Conservation (phyloP, 441 rosid genomes). For the Croton setiger region DNA sequence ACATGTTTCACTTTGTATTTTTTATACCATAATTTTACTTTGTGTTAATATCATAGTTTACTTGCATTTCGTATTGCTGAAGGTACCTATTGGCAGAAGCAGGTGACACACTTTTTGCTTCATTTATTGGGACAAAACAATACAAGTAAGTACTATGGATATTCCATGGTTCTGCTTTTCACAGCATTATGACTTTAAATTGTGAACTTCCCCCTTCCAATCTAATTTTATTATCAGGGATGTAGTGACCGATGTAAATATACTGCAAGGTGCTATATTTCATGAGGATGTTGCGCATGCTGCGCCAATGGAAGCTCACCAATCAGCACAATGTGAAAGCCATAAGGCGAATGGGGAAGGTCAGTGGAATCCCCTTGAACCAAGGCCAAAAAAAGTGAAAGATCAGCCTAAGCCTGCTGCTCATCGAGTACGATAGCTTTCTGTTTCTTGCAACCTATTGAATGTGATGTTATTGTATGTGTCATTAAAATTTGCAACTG, state of each 20-base stretch:
- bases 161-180: slow-evolving; percentile 10
- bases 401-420: slow-evolving; percentile 89
- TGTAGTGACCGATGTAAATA: slow-evolving; percentile 90
- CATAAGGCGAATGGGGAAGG: slow-evolving; percentile 46
- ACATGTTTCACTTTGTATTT: neutral
- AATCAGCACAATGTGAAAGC: slow-evolving; percentile 39
- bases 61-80: slow-evolving; percentile 18
- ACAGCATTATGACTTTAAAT: neutral
- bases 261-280: slow-evolving; percentile 92
- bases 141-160: slow-evolving; percentile 61
- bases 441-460: slow-evolving; percentile 10
- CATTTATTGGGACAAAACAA: slow-evolving; percentile 92
- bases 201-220: slow-evolving; percentile 9
- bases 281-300: slow-evolving; percentile 62
- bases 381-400: slow-evolving; percentile 50
- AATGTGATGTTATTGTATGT: neutral
- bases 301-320: slow-evolving; percentile 39
- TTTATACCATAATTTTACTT: neutral
- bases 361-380: slow-evolving; percentile 38
- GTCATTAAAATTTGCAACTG: neutral
- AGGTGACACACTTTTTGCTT: slow-evolving; percentile 94
- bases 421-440: slow-evolving; percentile 66
- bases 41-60: neutral
- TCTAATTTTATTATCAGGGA: slow-evolving; percentile 55
- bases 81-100: slow-evolving; percentile 96